Evolutionary conservation across 805 yeast species (phyloP).

Genomic region (Hanseniaspora meyeri): DNA sequence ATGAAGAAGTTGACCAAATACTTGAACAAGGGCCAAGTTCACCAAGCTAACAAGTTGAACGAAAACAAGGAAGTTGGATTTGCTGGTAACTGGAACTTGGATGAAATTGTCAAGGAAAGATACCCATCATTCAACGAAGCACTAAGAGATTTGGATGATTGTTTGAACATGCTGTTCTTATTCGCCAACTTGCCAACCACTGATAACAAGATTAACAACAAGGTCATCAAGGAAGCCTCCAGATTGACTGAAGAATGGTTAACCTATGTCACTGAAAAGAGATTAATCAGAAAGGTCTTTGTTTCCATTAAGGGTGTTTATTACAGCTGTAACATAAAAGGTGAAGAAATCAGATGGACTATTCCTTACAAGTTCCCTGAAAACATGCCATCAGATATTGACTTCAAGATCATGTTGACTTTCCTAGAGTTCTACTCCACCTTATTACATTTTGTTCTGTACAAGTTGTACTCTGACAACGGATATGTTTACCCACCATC

Average conservation of each 20-base stretch:
- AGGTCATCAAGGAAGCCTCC: slow-evolving; percentile 79
- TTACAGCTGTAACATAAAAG: slow-evolving; percentile 78
- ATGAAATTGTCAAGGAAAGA: slow-evolving; percentile 84
- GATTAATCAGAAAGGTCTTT: slow-evolving; percentile 73
- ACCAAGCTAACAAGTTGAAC: slow-evolving; percentile 78
- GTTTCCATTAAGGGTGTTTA: slow-evolving; percentile 96
- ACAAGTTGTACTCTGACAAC: slow-evolving; percentile 70
- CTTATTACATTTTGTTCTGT: slow-evolving; percentile 73
- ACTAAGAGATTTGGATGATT: slow-evolving; percentile 85
- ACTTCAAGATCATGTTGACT: slow-evolving; percentile 92
- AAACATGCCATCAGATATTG: slow-evolving; percentile 85
- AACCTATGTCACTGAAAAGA: slow-evolving; percentile 80
- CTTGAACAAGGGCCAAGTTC: slow-evolving; percentile 81
- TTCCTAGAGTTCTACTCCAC: slow-evolving; percentile 94
- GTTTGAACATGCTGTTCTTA: slow-evolving; percentile 84
- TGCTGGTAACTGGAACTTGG: slow-evolving; percentile 54
- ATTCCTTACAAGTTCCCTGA: slow-evolving; percentile 96
- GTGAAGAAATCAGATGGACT: slow-evolving; percentile 91
- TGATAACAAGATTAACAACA: slow-evolving; percentile 54
- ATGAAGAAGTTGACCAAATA: slow-evolving; percentile 82
- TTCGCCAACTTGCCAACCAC: slow-evolving; percentile 94
- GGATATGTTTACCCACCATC: slow-evolving; percentile 86
- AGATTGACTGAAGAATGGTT: slow-evolving; percentile 86
- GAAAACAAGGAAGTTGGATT: slow-evolving; percentile 46
- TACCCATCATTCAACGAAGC: slow-evolving; percentile 92